Evolutionary conservation across 805 yeast species (phyloP).

Genomic region (Wickerhamiella sorbophila): DNA sequence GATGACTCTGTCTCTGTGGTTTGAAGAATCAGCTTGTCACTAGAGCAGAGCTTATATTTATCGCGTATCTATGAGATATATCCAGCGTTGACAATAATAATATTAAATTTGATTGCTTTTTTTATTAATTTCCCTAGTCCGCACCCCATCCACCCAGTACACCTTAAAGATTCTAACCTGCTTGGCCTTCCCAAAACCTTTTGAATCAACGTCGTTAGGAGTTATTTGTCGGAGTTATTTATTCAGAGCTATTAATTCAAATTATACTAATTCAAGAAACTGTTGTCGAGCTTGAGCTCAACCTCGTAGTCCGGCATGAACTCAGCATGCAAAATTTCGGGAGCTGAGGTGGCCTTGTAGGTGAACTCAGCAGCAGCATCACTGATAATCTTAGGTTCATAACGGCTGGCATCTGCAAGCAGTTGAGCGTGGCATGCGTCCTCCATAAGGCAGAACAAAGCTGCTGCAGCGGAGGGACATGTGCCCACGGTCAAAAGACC

Average conservation of each 20-base stretch:
- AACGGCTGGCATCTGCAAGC: slow-evolving; percentile 42
- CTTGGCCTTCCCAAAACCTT: no score
- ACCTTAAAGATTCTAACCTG: no score
- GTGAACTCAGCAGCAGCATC: slow-evolving; percentile 60
- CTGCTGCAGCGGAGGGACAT: slow-evolving; percentile 65
- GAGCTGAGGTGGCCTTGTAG: slow-evolving; percentile 42
- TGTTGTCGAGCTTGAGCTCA: slow-evolving; percentile 11
- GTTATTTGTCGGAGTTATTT: no score
- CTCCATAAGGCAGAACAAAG: slow-evolving; percentile 48
- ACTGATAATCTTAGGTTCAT: slow-evolving; percentile 32
- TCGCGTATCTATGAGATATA: background rate
- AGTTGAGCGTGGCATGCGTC: slow-evolving; percentile 52
- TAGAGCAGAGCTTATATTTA: background rate
- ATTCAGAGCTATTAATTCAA: no score
- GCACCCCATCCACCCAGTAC: no score
- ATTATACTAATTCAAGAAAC: no score
- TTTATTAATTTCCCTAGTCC: background rate
- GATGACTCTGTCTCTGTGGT: background rate
- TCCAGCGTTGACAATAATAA: background rate
- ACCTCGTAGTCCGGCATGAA: slow-evolving; percentile 25
- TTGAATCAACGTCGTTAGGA: no score
- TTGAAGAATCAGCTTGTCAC: background rate
- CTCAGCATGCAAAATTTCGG: slow-evolving; percentile 55
- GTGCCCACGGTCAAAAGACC: slow-evolving; percentile 57
- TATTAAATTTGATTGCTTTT: background rate